Conservation (phyloP, 2,329 filamentous ascomycete genomes). For the Boeremia exigua region DNA sequence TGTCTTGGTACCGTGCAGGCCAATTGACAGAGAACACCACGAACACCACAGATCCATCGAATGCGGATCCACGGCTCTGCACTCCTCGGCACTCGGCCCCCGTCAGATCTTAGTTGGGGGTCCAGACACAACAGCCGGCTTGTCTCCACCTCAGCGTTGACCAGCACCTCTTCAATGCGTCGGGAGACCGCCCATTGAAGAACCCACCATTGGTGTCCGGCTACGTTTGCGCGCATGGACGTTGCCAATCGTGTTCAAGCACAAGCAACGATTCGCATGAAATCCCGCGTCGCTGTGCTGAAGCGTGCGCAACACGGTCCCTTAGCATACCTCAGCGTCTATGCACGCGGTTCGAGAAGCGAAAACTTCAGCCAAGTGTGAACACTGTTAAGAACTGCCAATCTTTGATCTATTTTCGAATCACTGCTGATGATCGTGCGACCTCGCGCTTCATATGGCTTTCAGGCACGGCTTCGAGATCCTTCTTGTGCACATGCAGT, state of each 20-base stretch:
- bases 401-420: neutral
- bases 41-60: neutral
- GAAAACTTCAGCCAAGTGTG: neutral
- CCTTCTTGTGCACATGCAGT: constrained; percentile 12
- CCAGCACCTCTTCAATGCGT: constrained; percentile 11
- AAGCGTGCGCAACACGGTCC: neutral
- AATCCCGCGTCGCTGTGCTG: neutral
- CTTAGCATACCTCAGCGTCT: neutral
- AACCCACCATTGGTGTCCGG: constrained; percentile 1
- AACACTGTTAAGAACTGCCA: neutral
- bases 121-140: constrained; percentile 16
- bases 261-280: neutral
- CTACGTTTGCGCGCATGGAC: constrained; percentile 5
- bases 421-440: neutral
- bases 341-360: neutral
- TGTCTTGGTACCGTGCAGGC: neutral
- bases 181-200: constrained; percentile 7
- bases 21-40: neutral
- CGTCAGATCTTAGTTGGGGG: constrained; percentile 9
- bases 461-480: neutral
- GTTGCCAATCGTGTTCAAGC: neutral
- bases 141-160: constrained; percentile 9
- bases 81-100: constrained; percentile 12
- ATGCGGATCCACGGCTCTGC: neutral
- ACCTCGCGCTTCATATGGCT: neutral